phyloP scores from a whole-genome alignment of 2,329 filamentous ascomycete genomes.

The Metarhizium anisopliae region DNA sequence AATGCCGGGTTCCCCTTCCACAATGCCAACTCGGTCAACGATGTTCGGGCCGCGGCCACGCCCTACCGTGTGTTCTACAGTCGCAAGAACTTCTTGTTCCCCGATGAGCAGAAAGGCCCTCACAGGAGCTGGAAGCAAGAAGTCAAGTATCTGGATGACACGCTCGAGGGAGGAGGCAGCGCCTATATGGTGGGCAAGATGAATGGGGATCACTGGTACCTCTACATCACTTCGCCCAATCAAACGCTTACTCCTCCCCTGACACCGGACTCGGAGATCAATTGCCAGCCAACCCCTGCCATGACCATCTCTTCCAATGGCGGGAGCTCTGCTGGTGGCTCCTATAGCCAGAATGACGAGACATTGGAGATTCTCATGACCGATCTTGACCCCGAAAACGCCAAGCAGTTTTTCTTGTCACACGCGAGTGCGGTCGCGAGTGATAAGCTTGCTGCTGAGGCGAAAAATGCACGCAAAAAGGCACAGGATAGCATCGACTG shows the following conservation, averaged over 20 bases:
- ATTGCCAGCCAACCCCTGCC: conserved; percentile 25
- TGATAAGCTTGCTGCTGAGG: conserved; percentile 62
- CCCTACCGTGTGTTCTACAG: conserved; percentile 98
- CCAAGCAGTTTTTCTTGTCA: conserved; percentile 61
- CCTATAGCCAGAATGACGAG: conserved; percentile 54
- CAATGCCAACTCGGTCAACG: conserved; percentile 55
- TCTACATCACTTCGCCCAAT: conserved; percentile 89
- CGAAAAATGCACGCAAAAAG: conserved; percentile 52
- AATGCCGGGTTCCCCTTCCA: conserved; percentile 84
- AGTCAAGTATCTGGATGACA: conserved; percentile 83
- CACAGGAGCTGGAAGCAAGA: conserved; percentile 98
- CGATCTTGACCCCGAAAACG: conserved; percentile 58
- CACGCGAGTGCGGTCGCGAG: conserved; percentile 84
- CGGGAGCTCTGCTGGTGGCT: conserved; percentile 27
- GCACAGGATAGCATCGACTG: conserved; percentile 51
- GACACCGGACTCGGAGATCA: conserved; percentile 52
- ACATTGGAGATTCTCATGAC: conserved; percentile 69
- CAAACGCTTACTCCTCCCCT: conserved; percentile 71
- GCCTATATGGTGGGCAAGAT: conserved; percentile 99
- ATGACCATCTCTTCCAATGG: conserved; percentile 46
- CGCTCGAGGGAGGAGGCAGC: conserved; percentile 85
- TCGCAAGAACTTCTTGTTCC: conserved; percentile 96
- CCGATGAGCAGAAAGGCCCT: conserved; percentile 85
- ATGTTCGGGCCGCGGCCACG: conserved; percentile 67
- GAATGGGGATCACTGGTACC: conserved; percentile 99